These are phyloP conservation scores for Blastobotrys americana DNA, from an alignment of 805 yeast genomes.

Conservation along the genomic window DNA sequence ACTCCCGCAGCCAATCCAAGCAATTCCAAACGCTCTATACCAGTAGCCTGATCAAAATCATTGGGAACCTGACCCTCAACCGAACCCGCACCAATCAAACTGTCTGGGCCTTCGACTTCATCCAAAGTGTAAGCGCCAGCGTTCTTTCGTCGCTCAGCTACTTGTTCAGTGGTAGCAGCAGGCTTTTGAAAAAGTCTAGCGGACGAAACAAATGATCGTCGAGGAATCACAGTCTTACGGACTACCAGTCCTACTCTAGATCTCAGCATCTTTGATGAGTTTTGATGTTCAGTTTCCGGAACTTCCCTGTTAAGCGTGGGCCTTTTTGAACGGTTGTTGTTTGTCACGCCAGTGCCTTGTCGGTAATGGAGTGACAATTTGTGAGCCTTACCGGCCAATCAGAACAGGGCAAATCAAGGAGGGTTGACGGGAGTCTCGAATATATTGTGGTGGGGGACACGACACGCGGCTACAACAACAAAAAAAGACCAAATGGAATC, in stretches of 20 bases:
- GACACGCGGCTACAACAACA: no score
- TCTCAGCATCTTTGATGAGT: background rate
- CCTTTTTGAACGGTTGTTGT: no score
- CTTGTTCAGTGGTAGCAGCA: background rate
- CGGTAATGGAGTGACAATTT: no score
- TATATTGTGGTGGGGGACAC: no score
- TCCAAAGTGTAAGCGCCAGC: constrained; percentile 56
- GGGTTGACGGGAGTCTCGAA: no score
- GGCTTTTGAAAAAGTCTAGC: background rate
- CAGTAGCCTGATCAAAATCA: constrained; percentile 94
- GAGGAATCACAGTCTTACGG: background rate
- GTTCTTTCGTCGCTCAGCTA: constrained; percentile 1
- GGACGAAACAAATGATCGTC: background rate
- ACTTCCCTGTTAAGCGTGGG: no score
- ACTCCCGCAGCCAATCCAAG: constrained; percentile 94
- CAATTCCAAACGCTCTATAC: constrained; percentile 93
- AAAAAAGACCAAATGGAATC: no score
- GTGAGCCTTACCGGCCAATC: no score
- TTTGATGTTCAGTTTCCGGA: no score
- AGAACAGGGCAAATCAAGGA: no score
- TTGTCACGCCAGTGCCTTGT: no score
- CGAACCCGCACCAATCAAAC: constrained; percentile 90
- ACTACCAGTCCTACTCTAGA: background rate
- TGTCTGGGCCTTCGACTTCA: constrained; percentile 71
- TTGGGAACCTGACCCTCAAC: constrained; percentile 77